These are phyloP conservation scores for Rhizophlyctis rosea DNA, from an alignment of 192 early-diverging fungal genomes.

Conservation along the genomic window DNA sequence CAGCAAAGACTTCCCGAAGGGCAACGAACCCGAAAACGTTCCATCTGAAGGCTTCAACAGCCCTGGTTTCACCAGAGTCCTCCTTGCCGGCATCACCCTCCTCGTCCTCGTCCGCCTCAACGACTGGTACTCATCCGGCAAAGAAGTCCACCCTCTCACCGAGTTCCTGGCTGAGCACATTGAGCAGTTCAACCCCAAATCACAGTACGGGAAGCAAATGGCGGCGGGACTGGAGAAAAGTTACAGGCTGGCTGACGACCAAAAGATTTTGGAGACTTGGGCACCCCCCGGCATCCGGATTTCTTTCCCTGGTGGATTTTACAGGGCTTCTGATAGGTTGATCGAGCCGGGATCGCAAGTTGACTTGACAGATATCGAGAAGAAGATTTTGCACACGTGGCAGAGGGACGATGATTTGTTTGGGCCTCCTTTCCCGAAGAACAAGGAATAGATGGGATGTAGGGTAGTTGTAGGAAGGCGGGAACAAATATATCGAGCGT, in stretches of 20 bases:
- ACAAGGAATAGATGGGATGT: constrained; percentile 10
- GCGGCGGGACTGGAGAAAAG: constrained; percentile 3
- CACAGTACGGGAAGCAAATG: constrained; percentile 17
- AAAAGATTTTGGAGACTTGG: constrained; percentile 19
- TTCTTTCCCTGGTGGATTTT: constrained; percentile 31
- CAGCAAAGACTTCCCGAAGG: constrained; percentile 6
- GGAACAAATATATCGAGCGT: no score
- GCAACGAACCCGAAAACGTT: constrained; percentile 24
- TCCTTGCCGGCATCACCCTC: constrained; percentile 18
- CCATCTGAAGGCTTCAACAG: constrained; percentile 23
- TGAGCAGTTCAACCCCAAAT: constrained; percentile 9
- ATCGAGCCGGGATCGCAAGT: constrained; percentile 37
- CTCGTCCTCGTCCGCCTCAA: constrained; percentile 25
- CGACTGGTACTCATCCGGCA: constrained; percentile 20
- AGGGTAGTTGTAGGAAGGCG: background rate
- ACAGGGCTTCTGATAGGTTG: constrained; percentile 34
- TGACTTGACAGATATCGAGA: constrained; percentile 27
- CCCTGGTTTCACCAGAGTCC: constrained; percentile 7
- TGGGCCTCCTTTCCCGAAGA: constrained; percentile 33
- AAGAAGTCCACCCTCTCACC: constrained; percentile 39
- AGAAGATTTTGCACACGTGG: constrained; percentile 38
- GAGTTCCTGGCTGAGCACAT: constrained; percentile 14
- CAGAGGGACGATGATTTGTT: constrained; percentile 38
- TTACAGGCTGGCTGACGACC: constrained; percentile 31
- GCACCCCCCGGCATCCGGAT: constrained; percentile 13